Evolutionary conservation across 345 rosid species (phyloP), one percentile per base, ranked within the genome.

Genomic region (Populus ilicifolia): DNA sequence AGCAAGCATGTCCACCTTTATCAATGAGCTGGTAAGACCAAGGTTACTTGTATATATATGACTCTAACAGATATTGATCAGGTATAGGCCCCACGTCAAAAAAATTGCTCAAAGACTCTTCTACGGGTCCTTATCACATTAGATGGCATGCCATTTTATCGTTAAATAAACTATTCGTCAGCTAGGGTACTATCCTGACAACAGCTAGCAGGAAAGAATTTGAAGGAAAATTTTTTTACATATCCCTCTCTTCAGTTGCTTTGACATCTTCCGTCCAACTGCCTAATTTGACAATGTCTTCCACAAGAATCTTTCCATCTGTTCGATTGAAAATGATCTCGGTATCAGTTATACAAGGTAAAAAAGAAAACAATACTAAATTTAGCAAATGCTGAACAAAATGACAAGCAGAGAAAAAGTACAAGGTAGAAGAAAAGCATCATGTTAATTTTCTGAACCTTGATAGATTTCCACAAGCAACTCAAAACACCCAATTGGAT

Each of bases 281-380:
- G 80, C 96, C 99, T 87, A 91, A 75, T 67, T 84, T 89, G 66
- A 93, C 92, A 54, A 95, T 95, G 89, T 95, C 99, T 83, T 95
- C 98, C 74, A 95, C 96, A 48, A 92, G 93, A 74, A 95, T 93
- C 87, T 91, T 95, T 79, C 99, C 98, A 81, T 95, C 99, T 93
- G 81, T 80, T 78, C 20, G 77, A 79, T 61, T 75, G 29, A 71
- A 83, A 33, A 21, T 25, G 48, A 65, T 20, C 68, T 67, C 39
- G 62, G 14, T 18, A 56, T 14, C 50, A 70, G 59, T 54, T 48
- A 69, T 27, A 18, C 17, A 25, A 4, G 54, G 43, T 69, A 81
- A 54, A 54, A 0, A 76, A 50, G 11, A 61, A 30, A 27, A 50
- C 14, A 56, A 46, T 46, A 35, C 67, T 25, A 12, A 10, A 30